Evolutionary conservation across 2,329 filamentous ascomycete species (phyloP).

Genomic region (Intubia oerlemansii): DNA sequence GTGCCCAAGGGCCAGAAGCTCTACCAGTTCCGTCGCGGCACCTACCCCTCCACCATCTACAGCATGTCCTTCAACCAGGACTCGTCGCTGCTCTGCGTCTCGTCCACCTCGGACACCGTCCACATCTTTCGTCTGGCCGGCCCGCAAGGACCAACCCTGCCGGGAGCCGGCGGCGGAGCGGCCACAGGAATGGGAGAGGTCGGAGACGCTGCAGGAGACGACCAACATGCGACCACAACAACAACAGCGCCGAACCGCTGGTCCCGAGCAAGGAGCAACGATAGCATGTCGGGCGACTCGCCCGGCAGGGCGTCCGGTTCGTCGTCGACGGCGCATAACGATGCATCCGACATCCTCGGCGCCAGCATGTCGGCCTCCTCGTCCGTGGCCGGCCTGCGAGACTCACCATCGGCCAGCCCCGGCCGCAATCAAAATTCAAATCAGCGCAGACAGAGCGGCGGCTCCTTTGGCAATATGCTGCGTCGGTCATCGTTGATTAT

Average conservation of each 20-base stretch:
- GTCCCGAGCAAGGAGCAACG: conserved; percentile 29
- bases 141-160: conserved; percentile 19
- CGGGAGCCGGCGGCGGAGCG: conserved; percentile 5
- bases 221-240: not conserved
- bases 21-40: conserved; percentile 87
- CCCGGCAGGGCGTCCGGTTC: conserved; percentile 20
- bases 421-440: no score
- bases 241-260: conserved; percentile 27
- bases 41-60: conserved; percentile 87
- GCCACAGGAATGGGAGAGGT: not conserved
- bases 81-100: conserved; percentile 83
- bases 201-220: not conserved
- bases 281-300: conserved; percentile 34
- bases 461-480: conserved; percentile 74
- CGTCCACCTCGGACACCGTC: conserved; percentile 86
- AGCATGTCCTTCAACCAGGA: conserved; percentile 98
- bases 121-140: conserved; percentile 74
- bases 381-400: conserved; percentile 1
- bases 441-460: conserved; percentile 19
- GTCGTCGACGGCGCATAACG: conserved; percentile 19
- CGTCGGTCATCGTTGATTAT: conserved; percentile 91
- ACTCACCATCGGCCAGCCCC: no score
- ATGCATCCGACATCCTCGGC: conserved; percentile 18
- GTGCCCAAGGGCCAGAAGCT: conserved; percentile 81
- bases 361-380: conserved; percentile 6